A percentile compares a stretch with the other conserved stretches of the same genome.
These are phyloP conservation scores for Funneliformis mosseae DNA, from an alignment of 192 early-diverging fungal genomes.

Conservation along the genomic window DNA sequence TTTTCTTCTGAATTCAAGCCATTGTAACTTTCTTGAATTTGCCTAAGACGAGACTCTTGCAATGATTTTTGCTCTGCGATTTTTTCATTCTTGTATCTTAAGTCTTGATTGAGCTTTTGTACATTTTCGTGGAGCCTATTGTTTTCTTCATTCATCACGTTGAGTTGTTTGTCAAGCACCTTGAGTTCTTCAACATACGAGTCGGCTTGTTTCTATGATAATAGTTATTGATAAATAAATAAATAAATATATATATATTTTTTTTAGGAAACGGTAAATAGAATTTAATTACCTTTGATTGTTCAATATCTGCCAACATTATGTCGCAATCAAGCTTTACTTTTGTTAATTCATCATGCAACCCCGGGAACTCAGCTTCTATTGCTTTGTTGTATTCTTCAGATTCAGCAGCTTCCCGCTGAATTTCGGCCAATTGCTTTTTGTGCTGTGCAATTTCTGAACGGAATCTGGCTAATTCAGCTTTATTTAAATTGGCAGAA, in stretches of 20 bases:
- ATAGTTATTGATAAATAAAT: not conserved
- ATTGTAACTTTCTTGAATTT: not conserved
- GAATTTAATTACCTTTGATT: not conserved
- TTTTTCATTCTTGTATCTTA: not conserved
- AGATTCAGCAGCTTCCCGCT: not conserved
- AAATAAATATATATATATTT: not conserved
- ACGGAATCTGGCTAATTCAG: not conserved
- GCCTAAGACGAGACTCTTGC: not conserved
- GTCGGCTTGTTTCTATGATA: not conserved
- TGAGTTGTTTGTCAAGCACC: not conserved
- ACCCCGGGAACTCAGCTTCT: not conserved
- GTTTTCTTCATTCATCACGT: not conserved
- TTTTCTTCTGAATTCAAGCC: conserved; percentile 62
- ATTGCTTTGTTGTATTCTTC: not conserved
- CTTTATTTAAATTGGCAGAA: not conserved
- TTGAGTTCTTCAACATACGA: not conserved
- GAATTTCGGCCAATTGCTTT: not conserved
- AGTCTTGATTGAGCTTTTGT: not conserved
- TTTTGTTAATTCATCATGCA: not conserved
- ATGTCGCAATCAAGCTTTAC: not conserved
- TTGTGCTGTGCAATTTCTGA: not conserved
- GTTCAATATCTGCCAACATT: not conserved
- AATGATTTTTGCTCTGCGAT: not conserved
- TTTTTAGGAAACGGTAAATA: not conserved
- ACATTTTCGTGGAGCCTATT: not conserved